phyloP scores from a whole-genome alignment of 1,284 basidiomycete genomes.

The Pseudozyma pruni region DNA sequence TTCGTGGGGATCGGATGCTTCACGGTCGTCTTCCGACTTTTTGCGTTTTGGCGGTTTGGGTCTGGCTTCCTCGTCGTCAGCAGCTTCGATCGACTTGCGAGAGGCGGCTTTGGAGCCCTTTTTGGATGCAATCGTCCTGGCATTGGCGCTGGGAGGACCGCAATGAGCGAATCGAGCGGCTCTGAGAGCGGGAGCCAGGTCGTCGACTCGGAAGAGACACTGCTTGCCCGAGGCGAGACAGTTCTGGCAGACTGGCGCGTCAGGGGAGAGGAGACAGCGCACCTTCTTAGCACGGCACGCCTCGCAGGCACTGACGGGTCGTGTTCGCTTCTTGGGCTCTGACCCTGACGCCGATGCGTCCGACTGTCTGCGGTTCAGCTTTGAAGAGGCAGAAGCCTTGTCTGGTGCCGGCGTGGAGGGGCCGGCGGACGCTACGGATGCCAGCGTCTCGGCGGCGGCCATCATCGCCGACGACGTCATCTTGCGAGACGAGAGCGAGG shows the following conservation, averaged over 20 bases:
- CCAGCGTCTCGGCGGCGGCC: slow-evolving; percentile 51
- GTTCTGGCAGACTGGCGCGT: slow-evolving; percentile 57
- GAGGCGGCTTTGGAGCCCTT: slow-evolving; percentile 27
- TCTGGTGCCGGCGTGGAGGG: slow-evolving; percentile 35
- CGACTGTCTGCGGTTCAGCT: slow-evolving; percentile 11
- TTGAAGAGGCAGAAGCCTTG: slow-evolving; percentile 3
- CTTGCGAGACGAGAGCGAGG: not conserved
- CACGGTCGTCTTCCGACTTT: slow-evolving; percentile 20
- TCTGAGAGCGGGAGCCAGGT: slow-evolving; percentile 57
- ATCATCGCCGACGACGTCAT: slow-evolving; percentile 50
- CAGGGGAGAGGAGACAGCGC: slow-evolving; percentile 55
- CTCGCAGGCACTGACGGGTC: slow-evolving; percentile 62
- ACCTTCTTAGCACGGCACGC: slow-evolving; percentile 62
- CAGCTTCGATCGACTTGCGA: slow-evolving; percentile 26
- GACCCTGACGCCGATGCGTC: slow-evolving; percentile 13
- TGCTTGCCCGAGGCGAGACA: slow-evolving; percentile 56
- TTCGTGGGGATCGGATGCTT: slow-evolving; percentile 1
- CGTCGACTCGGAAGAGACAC: slow-evolving; percentile 62
- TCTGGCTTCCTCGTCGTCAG: slow-evolving; percentile 5
- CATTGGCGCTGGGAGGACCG: slow-evolving; percentile 49
- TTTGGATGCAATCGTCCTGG: slow-evolving; percentile 45
- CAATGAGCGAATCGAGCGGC: slow-evolving; percentile 54
- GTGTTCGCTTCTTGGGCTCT: slow-evolving; percentile 58
- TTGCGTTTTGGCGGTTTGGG: slow-evolving; percentile 34
- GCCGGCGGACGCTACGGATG: slow-evolving; percentile 44